phyloP scores from a whole-genome alignment of 306 rosid genomes.

The Cucurbita ficifolia region DNA sequence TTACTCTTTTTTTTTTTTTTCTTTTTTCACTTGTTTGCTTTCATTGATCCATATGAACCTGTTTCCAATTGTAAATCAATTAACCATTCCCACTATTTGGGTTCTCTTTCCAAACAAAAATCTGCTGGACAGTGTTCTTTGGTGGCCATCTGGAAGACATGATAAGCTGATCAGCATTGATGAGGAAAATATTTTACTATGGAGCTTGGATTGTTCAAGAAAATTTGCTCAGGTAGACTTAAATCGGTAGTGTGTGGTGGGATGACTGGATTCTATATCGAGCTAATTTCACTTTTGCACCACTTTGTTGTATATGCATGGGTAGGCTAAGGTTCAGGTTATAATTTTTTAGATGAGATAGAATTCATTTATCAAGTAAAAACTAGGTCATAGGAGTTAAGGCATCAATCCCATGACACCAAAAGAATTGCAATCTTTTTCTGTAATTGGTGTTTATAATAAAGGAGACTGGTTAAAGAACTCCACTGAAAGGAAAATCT shows the following conservation, averaged over 20 bases:
- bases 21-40: background rate
- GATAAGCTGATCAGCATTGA: slow-evolving; percentile 86
- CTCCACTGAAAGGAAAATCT: background rate
- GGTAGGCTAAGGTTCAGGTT: background rate
- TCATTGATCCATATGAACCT: background rate
- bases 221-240: slow-evolving; percentile 66
- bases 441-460: background rate
- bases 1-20: too few species aligned
- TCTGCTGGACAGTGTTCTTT: slow-evolving; percentile 51
- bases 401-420: background rate
- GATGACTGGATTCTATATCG: background rate
- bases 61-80: background rate
- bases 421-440: background rate
- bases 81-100: background rate
- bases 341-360: background rate
- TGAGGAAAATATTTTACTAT: slow-evolving; percentile 60
- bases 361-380: background rate
- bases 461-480: background rate
- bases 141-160: slow-evolving; percentile 92
- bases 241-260: background rate
- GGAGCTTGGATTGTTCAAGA: slow-evolving; percentile 83
- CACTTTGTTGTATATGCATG: background rate
- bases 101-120: background rate
- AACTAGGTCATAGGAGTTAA: background rate
- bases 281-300: background rate